Base-by-base conservation (phyloP, 1,284 basidiomycete genomes). In the Trichosporon faecale region DNA sequence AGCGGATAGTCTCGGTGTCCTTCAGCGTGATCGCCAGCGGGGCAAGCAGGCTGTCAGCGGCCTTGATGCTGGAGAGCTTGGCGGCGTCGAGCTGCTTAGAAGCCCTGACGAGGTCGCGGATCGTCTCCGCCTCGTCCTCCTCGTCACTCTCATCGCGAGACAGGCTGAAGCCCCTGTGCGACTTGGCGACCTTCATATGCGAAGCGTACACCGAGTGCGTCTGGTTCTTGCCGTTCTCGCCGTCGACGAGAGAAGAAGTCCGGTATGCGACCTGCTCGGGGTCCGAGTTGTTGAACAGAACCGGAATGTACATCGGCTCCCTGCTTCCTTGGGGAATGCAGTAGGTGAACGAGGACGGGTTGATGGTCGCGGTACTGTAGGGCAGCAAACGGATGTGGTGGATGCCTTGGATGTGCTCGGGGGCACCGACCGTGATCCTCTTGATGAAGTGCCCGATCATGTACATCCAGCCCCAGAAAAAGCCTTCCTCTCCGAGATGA, bases 241-340 rank as follows among this genome's bases (percentile, higher is more conserved):
- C 77, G 3, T 87, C 89, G n/a, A 64, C 66, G 49, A 95, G 87
- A 6, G 92, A 89, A 3, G 89, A 89, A 44, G 95, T 82, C 16
- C 89, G 90, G 81, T 95, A 98, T 68, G 87, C 88, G 44, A 98
- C 84, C 69, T 87, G 86, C 14, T 87, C 86, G 0, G 93, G 89
- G n/a, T 87, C 86, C 2, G 95, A 95, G 83, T 97, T 96, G 86
- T 97, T 98, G 80, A 98, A 88, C 31, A 97, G 85, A 35, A 84
- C 74, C 11, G 83, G 82, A 61, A 84, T 77, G 68, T 79, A 79
- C 0, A 83, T 76, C 9, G 80, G 77, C 44, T 80, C 74, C 14
- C 68, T 65, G 8, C 72, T 70, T 60, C 78, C 77, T 1, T 79
- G 78, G 3, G 80, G 79, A 4, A 84, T 75, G 69, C 83, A 84